Percentiles rank a stretch among this genome's conserved stretches.
phyloP scores from a whole-genome alignment of 2,329 filamentous ascomycete species.

The Alternaria metachromatica region DNA sequence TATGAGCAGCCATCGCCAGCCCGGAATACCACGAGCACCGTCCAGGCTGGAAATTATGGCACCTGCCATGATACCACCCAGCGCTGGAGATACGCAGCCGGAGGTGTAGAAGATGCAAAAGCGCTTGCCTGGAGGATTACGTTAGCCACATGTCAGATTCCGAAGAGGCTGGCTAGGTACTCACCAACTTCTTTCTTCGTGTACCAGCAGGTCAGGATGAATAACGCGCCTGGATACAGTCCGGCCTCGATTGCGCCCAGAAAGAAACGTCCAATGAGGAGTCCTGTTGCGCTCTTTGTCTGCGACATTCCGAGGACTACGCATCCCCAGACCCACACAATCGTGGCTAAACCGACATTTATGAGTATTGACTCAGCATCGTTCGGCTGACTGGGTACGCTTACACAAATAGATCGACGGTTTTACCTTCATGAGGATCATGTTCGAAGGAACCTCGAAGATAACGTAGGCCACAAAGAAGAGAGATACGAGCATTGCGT shows the following conservation, averaged over 20 bases:
- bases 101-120: constrained; percentile 11
- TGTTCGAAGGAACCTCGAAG: not conserved
- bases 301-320: not conserved
- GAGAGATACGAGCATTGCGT: not conserved
- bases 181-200: not conserved
- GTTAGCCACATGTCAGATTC: not conserved
- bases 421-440: not conserved
- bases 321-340: not conserved
- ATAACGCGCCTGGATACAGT: not conserved
- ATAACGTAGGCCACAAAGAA: not conserved
- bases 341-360: not conserved
- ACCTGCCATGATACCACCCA: constrained; percentile 8
- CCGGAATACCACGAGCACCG: constrained; percentile 3
- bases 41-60: constrained; percentile 6
- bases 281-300: not conserved
- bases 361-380: not conserved
- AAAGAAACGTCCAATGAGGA: not conserved
- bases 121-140: constrained; percentile 3
- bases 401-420: not conserved
- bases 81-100: constrained; percentile 4
- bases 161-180: not conserved
- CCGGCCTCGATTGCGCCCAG: not conserved
- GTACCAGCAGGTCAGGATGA: not conserved
- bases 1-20: constrained; percentile 6
- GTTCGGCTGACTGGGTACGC: not conserved